Base-by-base conservation (phyloP, 139 green algal species). In the Chlamydomonas schloesseri region DNA sequence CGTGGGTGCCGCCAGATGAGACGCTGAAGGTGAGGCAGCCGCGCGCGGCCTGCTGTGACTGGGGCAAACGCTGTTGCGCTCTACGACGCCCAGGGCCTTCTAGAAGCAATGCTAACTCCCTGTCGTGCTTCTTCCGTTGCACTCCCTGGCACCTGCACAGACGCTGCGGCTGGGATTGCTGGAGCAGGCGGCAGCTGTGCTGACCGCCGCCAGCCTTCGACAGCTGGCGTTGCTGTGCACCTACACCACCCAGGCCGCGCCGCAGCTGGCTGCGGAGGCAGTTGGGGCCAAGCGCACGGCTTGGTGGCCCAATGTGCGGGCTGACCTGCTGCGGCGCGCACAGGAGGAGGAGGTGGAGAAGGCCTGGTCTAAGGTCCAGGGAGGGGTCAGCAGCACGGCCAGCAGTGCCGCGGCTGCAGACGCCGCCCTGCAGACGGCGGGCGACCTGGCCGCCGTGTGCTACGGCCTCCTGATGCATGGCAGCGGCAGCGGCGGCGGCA, bases 161-260 rank as follows among this genome's bases (percentile, higher is more conserved):
- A 9, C 5, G 60, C 77, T 83, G 60, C 62, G 77, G 18, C 28
- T 46, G 62, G 75, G 58, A 26, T 36, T 82, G 28, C 37, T 83
- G 60, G 53, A 10, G 33, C 34, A 37, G 37, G 15, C 24, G 23
- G 42, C 42, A 9, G 13, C 24, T 18, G 18, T 34, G 14, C 71
- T 60, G 71, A 23, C 42, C 4, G 37, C 26, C 4, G 60, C 37
- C 60, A 65, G 37, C 62, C 28, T 10, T 14, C 28, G 46, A 3
- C 77, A 83, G 77, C 77, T 83, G 77, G 77, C 53, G 37, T 28
- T 73, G 37, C 28, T 83, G 64, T 62, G 37, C 37, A 65, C 20
- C n/a, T 73, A 64, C 37, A 17, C 3, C 24, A 42, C n/a, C 24
- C 77, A 83, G 60, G 60, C 47, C 33, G 75, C 33, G 21, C 36